These are phyloP conservation scores for Oenanthe javanica DNA, from an alignment of 140 eudicot genomes.

Conservation along the genomic window DNA sequence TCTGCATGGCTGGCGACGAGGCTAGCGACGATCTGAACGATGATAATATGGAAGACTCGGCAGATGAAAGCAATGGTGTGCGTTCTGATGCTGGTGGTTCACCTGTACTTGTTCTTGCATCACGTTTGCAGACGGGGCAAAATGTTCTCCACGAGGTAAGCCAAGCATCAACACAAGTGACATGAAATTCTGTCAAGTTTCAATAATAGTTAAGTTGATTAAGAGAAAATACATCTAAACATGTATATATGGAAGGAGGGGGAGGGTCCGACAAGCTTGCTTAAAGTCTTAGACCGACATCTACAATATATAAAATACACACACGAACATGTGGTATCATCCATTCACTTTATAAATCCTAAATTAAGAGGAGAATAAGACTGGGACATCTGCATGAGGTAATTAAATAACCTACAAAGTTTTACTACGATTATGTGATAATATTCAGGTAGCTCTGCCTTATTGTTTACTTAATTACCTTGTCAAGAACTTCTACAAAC, in stretches of 20 bases:
- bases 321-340: neutral
- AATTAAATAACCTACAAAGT: neutral
- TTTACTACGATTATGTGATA: neutral
- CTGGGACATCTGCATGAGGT: neutral
- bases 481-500: neutral
- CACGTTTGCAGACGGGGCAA: conserved; percentile 97
- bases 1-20: conserved; percentile 65
- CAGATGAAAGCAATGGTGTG: conserved; percentile 94
- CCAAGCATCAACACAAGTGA: conserved; percentile 89
- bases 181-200: conserved; percentile 67
- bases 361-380: neutral
- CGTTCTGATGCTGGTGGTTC: conserved; percentile 96
- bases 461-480: neutral
- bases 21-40: conserved; percentile 54
- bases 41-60: conserved; percentile 45
- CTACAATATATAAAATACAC: neutral
- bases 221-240: neutral
- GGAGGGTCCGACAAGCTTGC: neutral
- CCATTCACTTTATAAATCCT: neutral
- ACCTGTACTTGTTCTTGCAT: conserved; percentile 67
- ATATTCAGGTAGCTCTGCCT: neutral
- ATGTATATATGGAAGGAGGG: neutral
- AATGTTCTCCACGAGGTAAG: conserved; percentile 99
- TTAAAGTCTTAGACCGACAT: neutral
- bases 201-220: neutral